Evolutionary conservation across 495 filamentous ascomycete genomes (phyloP).

Genomic region (Pseudevernia furfuracea): DNA sequence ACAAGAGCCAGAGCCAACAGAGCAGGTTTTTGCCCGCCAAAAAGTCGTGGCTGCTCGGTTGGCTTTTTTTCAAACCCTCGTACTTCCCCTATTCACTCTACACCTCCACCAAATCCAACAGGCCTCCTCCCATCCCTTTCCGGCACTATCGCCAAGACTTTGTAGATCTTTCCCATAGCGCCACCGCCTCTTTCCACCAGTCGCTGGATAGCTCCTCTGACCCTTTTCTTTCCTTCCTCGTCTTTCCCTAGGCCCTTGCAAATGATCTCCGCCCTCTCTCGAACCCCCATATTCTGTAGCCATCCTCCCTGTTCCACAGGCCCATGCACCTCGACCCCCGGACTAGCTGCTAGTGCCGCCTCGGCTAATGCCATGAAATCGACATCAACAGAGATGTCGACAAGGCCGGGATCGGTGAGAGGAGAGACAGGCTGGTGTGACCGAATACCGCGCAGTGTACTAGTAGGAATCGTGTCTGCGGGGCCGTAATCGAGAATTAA

Average conservation of each 20-base stretch:
- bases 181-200: slow-evolving; percentile 67
- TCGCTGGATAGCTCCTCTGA: slow-evolving; percentile 70
- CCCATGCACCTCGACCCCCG: slow-evolving; percentile 83
- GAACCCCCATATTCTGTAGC: slow-evolving; percentile 69
- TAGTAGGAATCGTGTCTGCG: slow-evolving; percentile 63
- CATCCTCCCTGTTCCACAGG: slow-evolving; percentile 82
- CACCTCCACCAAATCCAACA: slow-evolving; percentile 84
- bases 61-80: not conserved
- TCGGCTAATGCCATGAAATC: slow-evolving; percentile 84
- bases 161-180: slow-evolving; percentile 92
- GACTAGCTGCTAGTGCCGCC: slow-evolving; percentile 61
- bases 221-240: slow-evolving; percentile 46
- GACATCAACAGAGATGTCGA: slow-evolving; percentile 84
- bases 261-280: slow-evolving; percentile 65
- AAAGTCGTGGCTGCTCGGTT: not conserved
- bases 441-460: slow-evolving; percentile 81
- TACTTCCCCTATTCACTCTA: slow-evolving; percentile 28
- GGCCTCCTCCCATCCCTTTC: slow-evolving; percentile 67
- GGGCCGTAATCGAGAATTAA: slow-evolving; percentile 94
- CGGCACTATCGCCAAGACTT: slow-evolving; percentile 83
- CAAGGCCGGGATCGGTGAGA: slow-evolving; percentile 66
- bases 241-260: slow-evolving; percentile 36
- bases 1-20: not conserved
- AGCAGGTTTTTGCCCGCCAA: not conserved
- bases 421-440: slow-evolving; percentile 65